Percentiles rank a stretch among this genome's conserved stretches.
Conservation (phyloP, 2,329 filamentous ascomycete species). For the Aspergillus carbonarius region DNA sequence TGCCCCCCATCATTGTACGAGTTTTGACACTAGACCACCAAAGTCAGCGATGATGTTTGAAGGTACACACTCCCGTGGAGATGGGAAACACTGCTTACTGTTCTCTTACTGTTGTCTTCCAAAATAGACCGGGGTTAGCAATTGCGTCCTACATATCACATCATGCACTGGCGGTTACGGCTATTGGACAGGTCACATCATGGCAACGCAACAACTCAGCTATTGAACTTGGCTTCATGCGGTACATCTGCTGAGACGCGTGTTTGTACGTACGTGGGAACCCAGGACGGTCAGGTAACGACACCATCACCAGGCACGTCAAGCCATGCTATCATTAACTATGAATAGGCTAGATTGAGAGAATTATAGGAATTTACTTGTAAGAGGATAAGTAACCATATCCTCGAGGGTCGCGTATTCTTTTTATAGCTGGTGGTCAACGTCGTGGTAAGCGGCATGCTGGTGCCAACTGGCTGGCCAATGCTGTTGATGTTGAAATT, state of each 20-base stretch:
- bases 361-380: not conserved
- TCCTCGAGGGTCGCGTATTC: too few relatives aligned
- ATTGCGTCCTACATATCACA: not conserved
- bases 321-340: not conserved
- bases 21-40: not conserved
- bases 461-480: too few relatives aligned
- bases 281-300: not conserved
- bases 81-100: not conserved
- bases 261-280: not conserved
- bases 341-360: not conserved
- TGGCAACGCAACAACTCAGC: not conserved
- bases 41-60: not conserved
- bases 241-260: not conserved
- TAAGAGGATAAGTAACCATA: not conserved
- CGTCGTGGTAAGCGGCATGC: too few relatives aligned
- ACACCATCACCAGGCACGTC: not conserved
- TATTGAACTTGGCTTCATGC: not conserved
- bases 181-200: not conserved
- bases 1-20: not conserved
- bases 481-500: too few relatives aligned
- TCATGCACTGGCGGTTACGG: not conserved
- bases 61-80: not conserved
- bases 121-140: not conserved
- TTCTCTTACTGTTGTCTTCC: not conserved
- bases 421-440: too few relatives aligned